Evolutionary conservation across 2,329 filamentous ascomycete genomes (phyloP).

Genomic region (Thermomyces lanuginosus): DNA sequence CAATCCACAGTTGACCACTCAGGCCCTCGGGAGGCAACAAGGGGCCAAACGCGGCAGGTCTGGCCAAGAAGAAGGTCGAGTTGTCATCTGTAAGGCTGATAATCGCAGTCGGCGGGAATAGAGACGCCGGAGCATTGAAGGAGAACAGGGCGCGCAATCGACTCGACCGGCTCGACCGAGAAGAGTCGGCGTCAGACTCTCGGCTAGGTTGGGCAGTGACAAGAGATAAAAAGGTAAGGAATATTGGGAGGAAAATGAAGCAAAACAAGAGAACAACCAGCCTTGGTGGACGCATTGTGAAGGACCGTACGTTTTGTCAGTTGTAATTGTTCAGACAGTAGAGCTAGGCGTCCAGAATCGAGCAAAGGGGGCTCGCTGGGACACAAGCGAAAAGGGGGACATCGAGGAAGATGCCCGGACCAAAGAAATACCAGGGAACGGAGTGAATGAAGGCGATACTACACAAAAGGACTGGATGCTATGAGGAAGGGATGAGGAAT

Average conservation of each 20-base stretch:
- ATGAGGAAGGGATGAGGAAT: too few species aligned
- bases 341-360: constrained; percentile 14
- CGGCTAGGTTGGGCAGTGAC: constrained; percentile 24
- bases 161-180: constrained; percentile 25
- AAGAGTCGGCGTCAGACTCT: constrained; percentile 19
- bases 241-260: constrained; percentile 32
- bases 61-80: constrained; percentile 85
- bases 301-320: constrained; percentile 1
- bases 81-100: constrained; percentile 97
- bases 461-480: too few species aligned
- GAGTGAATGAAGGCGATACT: too few species aligned
- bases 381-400: constrained; percentile 15
- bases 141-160: constrained; percentile 47
- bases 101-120: constrained; percentile 88
- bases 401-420: constrained; percentile 17
- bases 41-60: constrained; percentile 86
- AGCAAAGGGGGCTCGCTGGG: constrained; percentile 17
- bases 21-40: constrained; percentile 57
- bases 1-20: constrained; percentile 84
- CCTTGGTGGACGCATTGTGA: constrained; percentile 32
- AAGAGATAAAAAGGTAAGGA: constrained; percentile 32
- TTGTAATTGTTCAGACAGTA: constrained; percentile 1
- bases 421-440: background rate
- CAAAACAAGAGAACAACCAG: constrained; percentile 31
- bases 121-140: constrained; percentile 60